phyloP scores from a whole-genome alignment of 2,329 filamentous ascomycete species.

The Diaporthe nobilis region DNA sequence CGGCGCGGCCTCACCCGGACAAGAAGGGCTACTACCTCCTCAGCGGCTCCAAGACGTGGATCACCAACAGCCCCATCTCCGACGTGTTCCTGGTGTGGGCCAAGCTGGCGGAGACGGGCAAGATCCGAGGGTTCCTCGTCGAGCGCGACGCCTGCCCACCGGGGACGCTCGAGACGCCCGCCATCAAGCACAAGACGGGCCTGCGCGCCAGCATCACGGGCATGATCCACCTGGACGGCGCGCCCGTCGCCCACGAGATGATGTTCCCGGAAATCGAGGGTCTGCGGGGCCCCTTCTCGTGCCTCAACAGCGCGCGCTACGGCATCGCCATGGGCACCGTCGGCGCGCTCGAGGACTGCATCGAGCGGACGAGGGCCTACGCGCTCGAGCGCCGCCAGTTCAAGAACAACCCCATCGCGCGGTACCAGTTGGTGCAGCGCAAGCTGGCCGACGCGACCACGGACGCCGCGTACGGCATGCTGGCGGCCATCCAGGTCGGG shows the following conservation, averaged over 20 bases:
- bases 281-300: constrained; percentile 89
- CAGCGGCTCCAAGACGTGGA: constrained; percentile 89
- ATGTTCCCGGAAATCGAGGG: constrained; percentile 96
- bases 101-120: constrained; percentile 89
- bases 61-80: constrained; percentile 89
- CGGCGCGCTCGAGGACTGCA: constrained; percentile 93
- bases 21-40: constrained; percentile 84
- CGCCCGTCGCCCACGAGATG: constrained; percentile 89
- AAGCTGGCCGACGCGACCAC: constrained; percentile 94
- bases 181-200: constrained; percentile 95
- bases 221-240: constrained; percentile 96
- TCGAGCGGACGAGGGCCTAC: constrained; percentile 85
- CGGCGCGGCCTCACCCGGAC: constrained; percentile 80
- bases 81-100: constrained; percentile 91
- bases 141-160: constrained; percentile 88
- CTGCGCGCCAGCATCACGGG: constrained; percentile 94
- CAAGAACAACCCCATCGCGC: constrained; percentile 93
- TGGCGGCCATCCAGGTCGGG: constrained; percentile 91
- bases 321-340: constrained; percentile 96
- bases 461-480: constrained; percentile 90
- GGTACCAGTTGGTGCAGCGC: constrained; percentile 98
- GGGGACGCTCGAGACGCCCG: constrained; percentile 90
- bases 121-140: constrained; percentile 93
- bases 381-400: constrained; percentile 96
- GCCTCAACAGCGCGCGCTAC: constrained; percentile 92